Base-by-base conservation (phyloP, 129 eudicot species). In the Silybum marianum region DNA sequence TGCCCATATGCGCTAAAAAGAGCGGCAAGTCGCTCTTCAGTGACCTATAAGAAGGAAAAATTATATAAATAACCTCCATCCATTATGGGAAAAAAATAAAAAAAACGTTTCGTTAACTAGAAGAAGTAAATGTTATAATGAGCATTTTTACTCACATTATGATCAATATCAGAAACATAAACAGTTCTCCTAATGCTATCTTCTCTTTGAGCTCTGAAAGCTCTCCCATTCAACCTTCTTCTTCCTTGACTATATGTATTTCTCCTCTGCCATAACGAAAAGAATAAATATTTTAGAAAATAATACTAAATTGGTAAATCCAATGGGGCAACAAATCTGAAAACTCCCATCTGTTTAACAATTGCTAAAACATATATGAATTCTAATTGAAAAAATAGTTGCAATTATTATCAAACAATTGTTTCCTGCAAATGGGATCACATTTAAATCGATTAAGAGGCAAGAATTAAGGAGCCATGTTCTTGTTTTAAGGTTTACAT, bases 1-100 rank as follows among this genome's bases (percentile, higher is more conserved):
- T 94, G 98, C 70, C 98, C 98, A 86, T 87, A 90, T 72, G 86
- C 85, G 80, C 92, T 81, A 84, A 94, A 94, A 78, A 94, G 81
- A 65, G 91, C 94, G 85, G 98, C 98, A 84, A 94, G 95, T 48
- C 84, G 91, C 90, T 94, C 98, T 86, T 94, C 98, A 67, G 98
- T 94, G 75, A 92, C 89, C 98, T 94, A 72, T 19, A 71, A 83
- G 22, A 40, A 69, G 28, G 44, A 62, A 72, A 48, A 44, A 21
- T 63, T 23, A 79, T 1, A 48, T 38, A 40, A 84, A 78, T 7
- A 73, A 65, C 67, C 62, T 10, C 18, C 39, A 58, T 58, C 66
- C 23, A 58, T 18, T 58, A 58, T 58, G 23, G 63, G 44, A 39
- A 44, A 58, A 16, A 48, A 48, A 6, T 2, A 4, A 32, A 32